Base-by-base conservation (phyloP, 176 grass and related monocot genomes). In the Bonia amplexicaulis region DNA sequence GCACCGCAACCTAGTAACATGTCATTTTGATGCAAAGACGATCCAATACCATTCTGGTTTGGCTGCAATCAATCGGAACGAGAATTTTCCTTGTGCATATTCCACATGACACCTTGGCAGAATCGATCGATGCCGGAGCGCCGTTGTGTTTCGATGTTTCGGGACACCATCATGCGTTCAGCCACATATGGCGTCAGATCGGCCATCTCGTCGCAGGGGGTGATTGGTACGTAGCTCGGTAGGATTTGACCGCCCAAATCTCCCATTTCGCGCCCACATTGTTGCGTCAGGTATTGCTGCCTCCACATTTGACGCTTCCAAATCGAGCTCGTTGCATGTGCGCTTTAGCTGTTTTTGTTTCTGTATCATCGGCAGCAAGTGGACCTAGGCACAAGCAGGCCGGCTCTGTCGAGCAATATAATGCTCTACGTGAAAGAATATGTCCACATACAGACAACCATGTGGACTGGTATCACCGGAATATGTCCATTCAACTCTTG, bases 301-400 rank as follows among this genome's bases (percentile, higher is more conserved):
- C 51, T 81, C 86, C 72, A 82, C 79, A 88, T 88, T 82, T 29
- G 86, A 88, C 79, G 78, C 72, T 82, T 82, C 79, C 79, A 82
- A 82, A 82, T 88, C 71, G 53, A 82, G 62, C 71, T 23, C 66
- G 26, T 4, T 45, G n/a, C n/a, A n/a, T n/a, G 8, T 66, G 77
- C 47, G 49, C 6, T 78, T 60, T 47, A 7, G 26, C 17, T 17
- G 69, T 66, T 39, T 1, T 37, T 44, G 37, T 33, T 47, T 59
- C 13, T 45, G 51, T 23, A 27, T 23, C 54, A 9, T 31, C 44
- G 59, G 12, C 55, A 51, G 7, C 57, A 60, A 57, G 59, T 66
- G 55, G 26, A 72, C 41, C 2, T 31, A 29, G 23, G 66, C 84
- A 72, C 20, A 22, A 13, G 63, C 19, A 9, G 31, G 31, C 31